Base-by-base conservation (phyloP, 139 green algal species). In the Mychonastes homosphaera region DNA sequence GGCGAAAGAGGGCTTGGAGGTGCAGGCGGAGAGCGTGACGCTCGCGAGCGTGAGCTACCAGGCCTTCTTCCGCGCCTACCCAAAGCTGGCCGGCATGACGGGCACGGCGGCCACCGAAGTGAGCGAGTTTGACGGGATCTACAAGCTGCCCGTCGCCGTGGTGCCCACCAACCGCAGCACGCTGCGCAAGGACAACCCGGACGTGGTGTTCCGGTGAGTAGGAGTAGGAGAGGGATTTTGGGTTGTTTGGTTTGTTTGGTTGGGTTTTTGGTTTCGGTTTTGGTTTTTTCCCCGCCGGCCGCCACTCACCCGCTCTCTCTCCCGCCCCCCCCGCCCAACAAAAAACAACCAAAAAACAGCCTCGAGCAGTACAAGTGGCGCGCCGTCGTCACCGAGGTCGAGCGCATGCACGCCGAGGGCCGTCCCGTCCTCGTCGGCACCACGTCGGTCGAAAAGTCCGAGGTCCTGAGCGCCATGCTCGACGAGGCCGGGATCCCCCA, bases 11-110 rank as follows among this genome's bases (percentile, higher is more conserved):
- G 74, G 75, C 0, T 60, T 99, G 30, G 45, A 79, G n/a, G 92
- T 99, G 30, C 82, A 98, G 71, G 88, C 94, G 51, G 92, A 99
- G 78, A 91, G 74, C 28, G 70, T 96, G 43, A 97, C 89, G 10
- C 74, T 97, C 16, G 92, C 92, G 0, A 89, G 72, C 39, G 92
- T 99, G 35, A 93, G 81, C 3, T 99, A 98, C 75, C 92, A 98
- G 79, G 80, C 77, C 39, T 88, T 85, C 67, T 88, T 88, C 78
- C 56, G 56, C 34, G 49, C 39, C 48, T 87, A 81, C 67, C 80
- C 77, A 54, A 85, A 85, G 68, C 78, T 85, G 33, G 70, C 75
- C 53, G 87, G 87, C 54, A 95, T 94, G 86, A 93, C 85, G 2
- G 88, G 88, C 28, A 99, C 92, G 18, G 92, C 92, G 0, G 76